These are phyloP conservation scores for Aplosporella prunicola DNA, from an alignment of 2,329 filamentous ascomycete species.

Conservation along the genomic window DNA sequence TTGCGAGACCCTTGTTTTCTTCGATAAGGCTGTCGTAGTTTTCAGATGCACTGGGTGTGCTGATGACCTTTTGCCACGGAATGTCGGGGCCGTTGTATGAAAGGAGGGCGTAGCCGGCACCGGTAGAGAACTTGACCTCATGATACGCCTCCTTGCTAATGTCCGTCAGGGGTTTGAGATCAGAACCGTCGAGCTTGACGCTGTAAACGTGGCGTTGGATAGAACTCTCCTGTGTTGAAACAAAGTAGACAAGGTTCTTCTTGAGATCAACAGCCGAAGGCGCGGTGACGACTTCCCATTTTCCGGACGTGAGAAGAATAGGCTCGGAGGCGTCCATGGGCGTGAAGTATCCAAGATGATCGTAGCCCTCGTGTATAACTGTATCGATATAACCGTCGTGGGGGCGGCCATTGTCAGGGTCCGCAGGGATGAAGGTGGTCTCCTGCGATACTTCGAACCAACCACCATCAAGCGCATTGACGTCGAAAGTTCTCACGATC, in stretches of 20 bases:
- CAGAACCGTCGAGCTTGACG: constrained; percentile 72
- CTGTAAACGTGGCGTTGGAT: constrained; percentile 89
- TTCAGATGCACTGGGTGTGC: constrained; percentile 59
- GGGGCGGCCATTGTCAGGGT: constrained; percentile 62
- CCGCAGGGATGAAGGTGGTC: constrained; percentile 77
- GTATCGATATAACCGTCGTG: constrained; percentile 91
- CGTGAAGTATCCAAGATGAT: constrained; percentile 89
- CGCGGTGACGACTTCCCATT: constrained; percentile 85
- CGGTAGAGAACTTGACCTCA: constrained; percentile 70
- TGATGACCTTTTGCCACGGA: constrained; percentile 85
- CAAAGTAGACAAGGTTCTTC: constrained; percentile 84
- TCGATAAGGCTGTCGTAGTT: constrained; percentile 65
- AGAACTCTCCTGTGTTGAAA: constrained; percentile 75
- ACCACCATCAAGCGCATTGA: constrained; percentile 79
- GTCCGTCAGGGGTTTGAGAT: constrained; percentile 64
- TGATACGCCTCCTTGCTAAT: constrained; percentile 68
- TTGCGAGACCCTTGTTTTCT: constrained; percentile 61
- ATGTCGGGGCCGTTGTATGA: constrained; percentile 75
- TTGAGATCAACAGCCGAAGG: constrained; percentile 77
- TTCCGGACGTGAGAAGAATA: constrained; percentile 72
- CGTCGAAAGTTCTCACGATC: constrained; percentile 68
- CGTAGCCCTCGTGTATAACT: constrained; percentile 73
- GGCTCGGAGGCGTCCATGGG: constrained; percentile 78
- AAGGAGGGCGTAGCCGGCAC: constrained; percentile 74
- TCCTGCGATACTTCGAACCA: constrained; percentile 94